phyloP scores from a whole-genome alignment of 371 early-diverging fungal genomes.

The Zychaea mexicana region DNA sequence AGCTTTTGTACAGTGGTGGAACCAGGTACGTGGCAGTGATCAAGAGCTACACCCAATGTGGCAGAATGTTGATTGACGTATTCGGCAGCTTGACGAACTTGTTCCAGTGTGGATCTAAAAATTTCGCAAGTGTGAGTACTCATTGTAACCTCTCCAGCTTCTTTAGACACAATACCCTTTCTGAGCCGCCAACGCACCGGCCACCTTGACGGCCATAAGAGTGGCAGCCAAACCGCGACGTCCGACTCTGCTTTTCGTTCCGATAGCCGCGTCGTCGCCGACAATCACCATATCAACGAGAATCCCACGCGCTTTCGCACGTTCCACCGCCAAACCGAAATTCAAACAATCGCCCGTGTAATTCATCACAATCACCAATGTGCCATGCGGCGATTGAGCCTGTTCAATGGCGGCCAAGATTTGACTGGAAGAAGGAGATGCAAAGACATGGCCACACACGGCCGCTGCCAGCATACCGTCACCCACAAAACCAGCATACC shows the following conservation, averaged over 20 bases:
- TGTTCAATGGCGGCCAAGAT: constrained; percentile 71
- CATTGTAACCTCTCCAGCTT: too few species aligned
- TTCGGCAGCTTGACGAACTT: constrained; percentile 55
- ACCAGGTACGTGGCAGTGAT: constrained; percentile 78
- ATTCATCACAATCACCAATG: constrained; percentile 81
- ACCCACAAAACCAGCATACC: constrained; percentile 80
- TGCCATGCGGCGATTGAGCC: constrained; percentile 65
- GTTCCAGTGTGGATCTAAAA: constrained; percentile 52
- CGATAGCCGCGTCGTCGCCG: constrained; percentile 81
- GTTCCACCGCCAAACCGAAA: constrained; percentile 82
- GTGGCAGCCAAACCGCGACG: constrained; percentile 83
- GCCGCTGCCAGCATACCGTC: constrained; percentile 73
- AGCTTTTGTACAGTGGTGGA: constrained; percentile 21
- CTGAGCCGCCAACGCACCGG: constrained; percentile 66
- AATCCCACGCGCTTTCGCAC: constrained; percentile 70
- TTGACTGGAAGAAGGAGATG: constrained; percentile 78
- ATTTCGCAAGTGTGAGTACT: neutral
- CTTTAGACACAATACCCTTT: too few species aligned
- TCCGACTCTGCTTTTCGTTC: constrained; percentile 67
- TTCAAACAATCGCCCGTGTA: constrained; percentile 84
- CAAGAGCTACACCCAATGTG: constrained; percentile 78
- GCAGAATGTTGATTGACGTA: constrained; percentile 60
- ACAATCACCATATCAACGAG: constrained; percentile 74
- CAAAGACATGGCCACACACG: constrained; percentile 85
- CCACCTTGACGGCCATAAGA: constrained; percentile 77